Evolutionary conservation across 805 yeast genomes (phyloP).

Genomic region (Zygoascus bituminiphila): DNA sequence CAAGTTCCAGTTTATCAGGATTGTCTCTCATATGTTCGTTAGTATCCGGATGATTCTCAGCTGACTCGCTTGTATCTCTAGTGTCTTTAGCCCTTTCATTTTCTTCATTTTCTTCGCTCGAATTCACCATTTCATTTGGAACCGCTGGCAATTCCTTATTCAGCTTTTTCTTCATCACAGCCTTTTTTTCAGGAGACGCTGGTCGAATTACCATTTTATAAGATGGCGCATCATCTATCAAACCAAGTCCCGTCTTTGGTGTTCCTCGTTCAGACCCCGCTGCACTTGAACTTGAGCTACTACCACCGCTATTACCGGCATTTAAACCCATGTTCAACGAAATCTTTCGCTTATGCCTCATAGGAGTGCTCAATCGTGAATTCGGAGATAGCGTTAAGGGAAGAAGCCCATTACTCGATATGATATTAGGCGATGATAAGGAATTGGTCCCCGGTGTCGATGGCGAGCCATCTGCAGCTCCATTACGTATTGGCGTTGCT

Average conservation of each 20-base stretch:
- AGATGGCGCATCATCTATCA: neutral
- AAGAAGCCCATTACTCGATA: conserved; percentile 13
- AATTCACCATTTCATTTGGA: neutral
- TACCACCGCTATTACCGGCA: neutral
- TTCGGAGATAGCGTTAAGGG: conserved; percentile 20
- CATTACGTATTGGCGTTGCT: neutral
- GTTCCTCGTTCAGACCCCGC: neutral
- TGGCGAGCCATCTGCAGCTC: neutral
- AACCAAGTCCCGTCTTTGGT: neutral
- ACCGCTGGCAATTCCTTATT: neutral
- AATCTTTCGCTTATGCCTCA: neutral
- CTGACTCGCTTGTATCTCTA: no score
- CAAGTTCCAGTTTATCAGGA: no score
- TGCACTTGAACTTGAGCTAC: neutral
- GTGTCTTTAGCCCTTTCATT: no score
- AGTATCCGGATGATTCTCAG: no score
- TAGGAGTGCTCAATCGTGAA: neutral
- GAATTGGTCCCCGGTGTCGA: neutral
- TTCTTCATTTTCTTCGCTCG: no score
- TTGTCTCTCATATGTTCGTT: no score
- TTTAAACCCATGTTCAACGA: neutral
- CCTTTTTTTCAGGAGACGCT: neutral
- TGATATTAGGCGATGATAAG: neutral
- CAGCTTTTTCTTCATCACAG: neutral
- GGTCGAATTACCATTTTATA: neutral